Base-by-base conservation (phyloP, 1,284 basidiomycete genomes). In the Mycosarcoma maydis region DNA sequence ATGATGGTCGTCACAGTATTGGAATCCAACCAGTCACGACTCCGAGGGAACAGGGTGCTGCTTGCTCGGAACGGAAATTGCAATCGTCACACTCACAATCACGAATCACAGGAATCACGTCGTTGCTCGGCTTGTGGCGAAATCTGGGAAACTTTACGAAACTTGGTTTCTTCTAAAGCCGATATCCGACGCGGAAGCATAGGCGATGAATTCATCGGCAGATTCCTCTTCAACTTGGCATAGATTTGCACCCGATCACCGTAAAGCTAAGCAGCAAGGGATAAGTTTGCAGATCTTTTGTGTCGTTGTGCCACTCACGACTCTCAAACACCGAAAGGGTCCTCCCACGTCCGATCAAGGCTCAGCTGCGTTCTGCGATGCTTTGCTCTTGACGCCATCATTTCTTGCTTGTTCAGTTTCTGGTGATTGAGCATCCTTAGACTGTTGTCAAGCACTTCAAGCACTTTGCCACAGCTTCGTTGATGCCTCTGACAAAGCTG, bases 41-140 rank as follows among this genome's bases (percentile, higher is more conserved):
- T n/a, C n/a, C n/a, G n/a, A n/a, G n/a, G n/a, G n/a, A n/a, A n/a
- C n/a, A n/a, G n/a, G n/a, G n/a, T n/a, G n/a, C n/a, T n/a, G n/a
- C n/a, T n/a, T n/a, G n/a, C n/a, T n/a, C n/a, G n/a, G n/a, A n/a
- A n/a, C n/a, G n/a, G n/a, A n/a, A n/a, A n/a, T n/a, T n/a, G n/a
- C n/a, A n/a, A n/a, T n/a, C n/a, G n/a, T n/a, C n/a, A n/a, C n/a
- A n/a, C n/a, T n/a, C n/a, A n/a, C n/a, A n/a, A 22, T 38, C 36
- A 53, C 49, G 36, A 45, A 64, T 57, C 61, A 54, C 54, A 49
- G 49, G 36, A 40, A 64, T 57, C 61, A 58, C 60, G 54, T 57
- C 60, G 49, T 57, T 37, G 39, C 30, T n/a, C n/a, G n/a, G n/a
- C n/a, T n/a, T 41, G 61, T 54, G 61, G 61, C 61, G 61, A 50